Evolutionary conservation across 225 moss, liverwort and hornwort species (phyloP), one percentile per base, ranked within the genome.

Genomic region (Ulota crispa): DNA sequence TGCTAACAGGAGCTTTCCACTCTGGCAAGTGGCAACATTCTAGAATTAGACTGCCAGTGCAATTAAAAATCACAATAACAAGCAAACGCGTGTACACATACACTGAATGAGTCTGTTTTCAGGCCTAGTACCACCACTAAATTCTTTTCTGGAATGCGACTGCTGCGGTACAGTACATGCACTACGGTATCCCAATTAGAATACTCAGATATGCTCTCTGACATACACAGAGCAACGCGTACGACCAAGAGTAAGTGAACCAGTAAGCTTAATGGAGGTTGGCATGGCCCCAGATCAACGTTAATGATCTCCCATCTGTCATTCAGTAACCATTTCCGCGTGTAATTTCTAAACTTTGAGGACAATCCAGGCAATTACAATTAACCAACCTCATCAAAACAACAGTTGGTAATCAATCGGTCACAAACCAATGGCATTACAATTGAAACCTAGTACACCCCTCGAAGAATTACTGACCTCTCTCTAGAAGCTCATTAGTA

Each of bases 181-280:
- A 31, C 23, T 63, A 63, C 9, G 45, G 8, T 61, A n/a, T 62
- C 57, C 69, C 47, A 50, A 36, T 37, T 60, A 60, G 69, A 70
- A 68, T 37, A 69, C 75, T 68, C 59, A 52, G 16, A 80, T 67
- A 79, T 52, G 37, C 66, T 75, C 68, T 84, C 70, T 72, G 81
- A 73, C 77, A 65, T 50, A 50, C 18, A 50, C 50, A 50, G 50
- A 50, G 34, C 70, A 54, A 32, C 26, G 32, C 3, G 76, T 60
- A 78, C 72, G 27, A 61, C 3, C 2, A 43, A 62, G 34, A 65
- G 72, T 47, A 85, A 77, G 50, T 47, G 16, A 21, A 80, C 15
- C 39, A 3, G 50, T 59, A 30, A n/a, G n/a, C n/a, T n/a, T n/a
- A n/a, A 73, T 50, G 37, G 67, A 72, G 6, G 56, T 36, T 56